phyloP scores from a whole-genome alignment of 2,329 filamentous ascomycete genomes.

The Fusarium sp. region DNA sequence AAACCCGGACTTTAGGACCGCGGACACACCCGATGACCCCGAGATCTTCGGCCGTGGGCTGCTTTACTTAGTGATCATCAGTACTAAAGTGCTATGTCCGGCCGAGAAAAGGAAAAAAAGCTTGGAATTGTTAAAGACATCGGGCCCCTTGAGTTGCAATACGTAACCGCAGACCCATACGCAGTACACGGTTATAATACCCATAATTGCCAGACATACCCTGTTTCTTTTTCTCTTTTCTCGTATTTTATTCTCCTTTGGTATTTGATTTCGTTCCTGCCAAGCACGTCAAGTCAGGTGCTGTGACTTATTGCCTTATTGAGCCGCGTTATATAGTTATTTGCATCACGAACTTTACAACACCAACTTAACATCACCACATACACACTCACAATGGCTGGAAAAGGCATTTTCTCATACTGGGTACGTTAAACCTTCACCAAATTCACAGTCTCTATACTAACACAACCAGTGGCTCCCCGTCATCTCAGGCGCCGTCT shows the following conservation, averaged over 20 bases:
- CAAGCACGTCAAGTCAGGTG: not conserved
- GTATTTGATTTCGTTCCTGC: constrained; percentile 1
- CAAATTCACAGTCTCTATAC: constrained; percentile 34
- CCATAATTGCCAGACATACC: not conserved
- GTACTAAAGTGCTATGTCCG: constrained; percentile 4
- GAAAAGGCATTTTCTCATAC: constrained; percentile 50
- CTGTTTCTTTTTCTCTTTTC: not conserved
- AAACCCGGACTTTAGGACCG: constrained; percentile 14
- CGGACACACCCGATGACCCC: constrained; percentile 10
- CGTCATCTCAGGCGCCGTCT: constrained; percentile 72
- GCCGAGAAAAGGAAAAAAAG: constrained; percentile 23
- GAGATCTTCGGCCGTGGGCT: not conserved
- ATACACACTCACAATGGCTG: constrained; percentile 44
- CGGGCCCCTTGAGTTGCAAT: not conserved
- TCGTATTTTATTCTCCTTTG: not conserved
- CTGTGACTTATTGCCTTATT: constrained; percentile 6
- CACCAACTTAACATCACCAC: not conserved
- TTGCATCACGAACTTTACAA: not conserved
- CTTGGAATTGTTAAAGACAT: constrained; percentile 17
- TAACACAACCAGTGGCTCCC: constrained; percentile 64
- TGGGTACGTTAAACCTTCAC: constrained; percentile 48
- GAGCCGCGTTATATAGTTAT: not conserved
- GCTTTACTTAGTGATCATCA: not conserved
- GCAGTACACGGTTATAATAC: constrained; percentile 14
- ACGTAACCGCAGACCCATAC: constrained; percentile 26